phyloP scores from a whole-genome alignment of 768 basidiomycete genomes.

The Boletus bicolor region DNA sequence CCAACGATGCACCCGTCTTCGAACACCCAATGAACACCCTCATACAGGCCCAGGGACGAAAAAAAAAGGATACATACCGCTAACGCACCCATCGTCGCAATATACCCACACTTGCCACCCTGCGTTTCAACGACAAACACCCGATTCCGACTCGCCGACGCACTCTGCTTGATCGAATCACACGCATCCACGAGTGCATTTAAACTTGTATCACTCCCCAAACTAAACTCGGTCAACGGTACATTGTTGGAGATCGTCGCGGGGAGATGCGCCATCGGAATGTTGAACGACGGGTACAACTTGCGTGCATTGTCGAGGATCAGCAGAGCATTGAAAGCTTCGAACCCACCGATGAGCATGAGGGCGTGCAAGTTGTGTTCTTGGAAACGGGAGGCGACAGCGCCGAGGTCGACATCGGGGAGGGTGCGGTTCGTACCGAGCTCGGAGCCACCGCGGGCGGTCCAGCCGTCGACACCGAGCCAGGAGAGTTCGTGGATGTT shows the following conservation, averaged over 20 bases:
- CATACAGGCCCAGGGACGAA: background rate
- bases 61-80: constrained; percentile 58
- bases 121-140: constrained; percentile 99
- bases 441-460: constrained; percentile 93
- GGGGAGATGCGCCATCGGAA: constrained; percentile 94
- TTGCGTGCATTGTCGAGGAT: constrained; percentile 77
- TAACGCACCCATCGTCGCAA: constrained; percentile 92
- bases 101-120: constrained; percentile 94
- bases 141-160: constrained; percentile 90
- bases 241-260: constrained; percentile 99
- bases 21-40: background rate
- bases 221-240: constrained; percentile 91
- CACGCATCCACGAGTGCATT: constrained; percentile 97
- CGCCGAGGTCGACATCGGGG: constrained; percentile 84
- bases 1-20: constrained; percentile 86
- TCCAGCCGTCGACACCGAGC: constrained; percentile 97
- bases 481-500: constrained; percentile 83
- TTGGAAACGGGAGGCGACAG: constrained; percentile 89
- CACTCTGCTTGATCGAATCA: constrained; percentile 98
- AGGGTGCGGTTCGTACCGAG: constrained; percentile 92
- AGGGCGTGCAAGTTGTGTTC: constrained; percentile 74
- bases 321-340: constrained; percentile 80
- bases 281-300: constrained; percentile 87
- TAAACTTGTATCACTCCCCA: constrained; percentile 96
- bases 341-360: constrained; percentile 93